Percentiles rank a stretch among this genome's conserved stretches.
Conservation (phyloP, 306 rosid genomes). For the Cucumis melo region DNA sequence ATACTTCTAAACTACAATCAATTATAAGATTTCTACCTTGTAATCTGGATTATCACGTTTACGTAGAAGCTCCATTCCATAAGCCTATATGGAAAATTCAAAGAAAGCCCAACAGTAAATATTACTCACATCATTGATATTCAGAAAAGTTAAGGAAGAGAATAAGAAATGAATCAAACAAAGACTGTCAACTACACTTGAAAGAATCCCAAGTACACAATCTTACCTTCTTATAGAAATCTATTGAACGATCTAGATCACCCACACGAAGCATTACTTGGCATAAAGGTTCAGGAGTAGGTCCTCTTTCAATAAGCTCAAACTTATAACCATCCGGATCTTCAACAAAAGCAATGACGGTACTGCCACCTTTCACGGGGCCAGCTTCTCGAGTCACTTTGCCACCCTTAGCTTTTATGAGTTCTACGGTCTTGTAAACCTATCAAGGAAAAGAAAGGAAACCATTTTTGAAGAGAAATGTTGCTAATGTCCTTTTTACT, state of each 20-base stretch:
- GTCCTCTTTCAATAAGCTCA: conserved; percentile 75
- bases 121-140: background rate
- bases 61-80: conserved; percentile 89
- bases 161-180: background rate
- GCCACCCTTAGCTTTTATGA: conserved; percentile 81
- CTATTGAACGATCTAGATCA: conserved; percentile 79
- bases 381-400: conserved; percentile 71
- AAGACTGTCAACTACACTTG: background rate
- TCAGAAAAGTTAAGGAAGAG: background rate
- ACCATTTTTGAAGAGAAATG: background rate
- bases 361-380: conserved; percentile 60
- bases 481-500: background rate
- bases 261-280: conserved; percentile 98
- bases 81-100: conserved; percentile 26
- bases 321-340: conserved; percentile 95
- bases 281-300: conserved; percentile 81
- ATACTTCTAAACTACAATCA: background rate
- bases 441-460: conserved; percentile 18
- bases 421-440: conserved; percentile 77
- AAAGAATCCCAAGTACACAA: background rate
- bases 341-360: conserved; percentile 61
- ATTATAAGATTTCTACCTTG: conserved; percentile 41
- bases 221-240: conserved; percentile 83
- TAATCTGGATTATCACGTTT: conserved; percentile 74
- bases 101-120: background rate